Base-by-base conservation (phyloP, 2,329 filamentous ascomycete genomes). In the Stachybotrys chlorohalonatus region DNA sequence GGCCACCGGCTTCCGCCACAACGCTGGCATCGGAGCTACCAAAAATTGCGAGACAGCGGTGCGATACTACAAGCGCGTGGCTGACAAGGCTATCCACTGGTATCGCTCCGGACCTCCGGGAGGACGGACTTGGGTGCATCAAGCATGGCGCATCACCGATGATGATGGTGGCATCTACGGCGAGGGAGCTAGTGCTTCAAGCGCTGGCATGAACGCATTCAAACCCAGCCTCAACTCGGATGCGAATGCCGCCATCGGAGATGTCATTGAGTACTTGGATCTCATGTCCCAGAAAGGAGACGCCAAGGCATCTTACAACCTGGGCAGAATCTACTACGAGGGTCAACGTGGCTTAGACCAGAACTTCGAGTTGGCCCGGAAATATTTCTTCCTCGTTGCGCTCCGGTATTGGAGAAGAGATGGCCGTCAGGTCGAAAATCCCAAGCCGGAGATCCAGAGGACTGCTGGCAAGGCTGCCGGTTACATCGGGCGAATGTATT, bases 211-310 rank as follows among this genome's bases (percentile, higher is more conserved):
- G 55, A 92, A 95, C 66, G 90, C 91, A 5, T 81, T 86, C 63
- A 85, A 85, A 58, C 83, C 85, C 17, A 84, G 84, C 54, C 80
- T 85, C 1, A 86, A 87, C 59, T 89, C 90, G 3, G 89, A 94
- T 65, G 83, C 87, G 1, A 87, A 95, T 63, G 90, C 91, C 1
- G 89, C 90, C 15, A 83, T 96, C 56, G 91, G 95, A 63, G 93
- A 99, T 69, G 88, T 97, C 15, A 84, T 99, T 56, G 94, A 99
- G 67, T 99, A 96, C 63, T 77, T 96, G 60, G 90, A 96, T 63
- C 78, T 96, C 47, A 87, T 95, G 79, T 90, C 90, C 6, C 84
- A 92, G 57, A 95, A 95, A 67, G 91, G 92, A 11, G 90, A 96
- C 64, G 82, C 90, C 54, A 91, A 89, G 66, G 90, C 92, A 1